Percentiles rank a stretch among this genome's conserved stretches.
Evolutionary conservation across 352 stramenopile genomes (phyloP).

Genomic region (Phytophthora aleatoria): DNA sequence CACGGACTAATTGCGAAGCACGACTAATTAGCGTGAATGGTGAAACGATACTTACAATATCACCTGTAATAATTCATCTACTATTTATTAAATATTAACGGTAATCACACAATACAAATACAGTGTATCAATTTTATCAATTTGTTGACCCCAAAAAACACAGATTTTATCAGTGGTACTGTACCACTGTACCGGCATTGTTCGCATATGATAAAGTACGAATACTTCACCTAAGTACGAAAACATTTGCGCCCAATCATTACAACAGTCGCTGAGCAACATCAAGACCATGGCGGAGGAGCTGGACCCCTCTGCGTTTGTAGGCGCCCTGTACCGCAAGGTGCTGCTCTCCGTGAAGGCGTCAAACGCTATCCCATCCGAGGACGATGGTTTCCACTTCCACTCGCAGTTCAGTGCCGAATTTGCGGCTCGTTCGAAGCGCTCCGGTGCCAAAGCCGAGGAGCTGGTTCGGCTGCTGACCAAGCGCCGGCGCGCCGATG

Average conservation of each 20-base stretch:
- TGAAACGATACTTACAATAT: no score
- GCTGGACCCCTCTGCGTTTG: conserved; percentile 41
- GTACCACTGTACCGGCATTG: no score
- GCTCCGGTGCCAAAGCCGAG: conserved; percentile 47
- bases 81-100: no score
- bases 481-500: conserved; percentile 28
- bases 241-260: conserved; percentile 12
- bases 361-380: conserved; percentile 74
- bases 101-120: no score
- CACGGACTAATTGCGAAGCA: no score
- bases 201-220: not conserved
- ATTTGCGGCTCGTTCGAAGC: conserved; percentile 48
- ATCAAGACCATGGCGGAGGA: conserved; percentile 27
- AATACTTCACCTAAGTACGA: conserved; percentile 12
- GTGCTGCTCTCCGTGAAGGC: conserved; percentile 82
- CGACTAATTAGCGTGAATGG: no score
- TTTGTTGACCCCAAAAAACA: no score
- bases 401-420: conserved; percentile 75
- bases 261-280: conserved; percentile 5
- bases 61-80: no score
- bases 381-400: conserved; percentile 88
- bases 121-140: no score
- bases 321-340: conserved; percentile 73
- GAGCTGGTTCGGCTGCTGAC: conserved; percentile 58
- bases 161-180: no score